phyloP scores from a whole-genome alignment of 31 red algal genomes.

The Bonnemaisonia californica region DNA sequence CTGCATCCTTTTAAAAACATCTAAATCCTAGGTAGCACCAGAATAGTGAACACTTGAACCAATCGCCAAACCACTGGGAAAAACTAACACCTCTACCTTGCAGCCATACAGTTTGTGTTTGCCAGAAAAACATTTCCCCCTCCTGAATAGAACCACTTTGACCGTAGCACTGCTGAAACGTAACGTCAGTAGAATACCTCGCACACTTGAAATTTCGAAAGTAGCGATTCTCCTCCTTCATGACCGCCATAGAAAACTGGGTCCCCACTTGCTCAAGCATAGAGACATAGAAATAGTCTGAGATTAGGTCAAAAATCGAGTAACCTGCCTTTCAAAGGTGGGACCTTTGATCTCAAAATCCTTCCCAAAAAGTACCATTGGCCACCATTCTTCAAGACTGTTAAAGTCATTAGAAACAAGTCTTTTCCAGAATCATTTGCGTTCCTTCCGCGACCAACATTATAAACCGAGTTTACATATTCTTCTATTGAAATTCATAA shows the following conservation, averaged over 20 bases:
- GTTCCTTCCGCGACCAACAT: background rate
- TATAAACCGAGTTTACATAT: background rate
- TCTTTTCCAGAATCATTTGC: constrained; percentile 16
- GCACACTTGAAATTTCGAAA: constrained; percentile 11
- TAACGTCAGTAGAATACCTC: constrained; percentile 21
- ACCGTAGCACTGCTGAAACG: constrained; percentile 10
- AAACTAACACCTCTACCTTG: background rate
- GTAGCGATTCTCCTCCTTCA: background rate
- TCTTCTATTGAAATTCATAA: background rate
- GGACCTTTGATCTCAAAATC: constrained; percentile 29
- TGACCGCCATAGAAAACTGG: background rate
- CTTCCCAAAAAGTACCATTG: background rate
- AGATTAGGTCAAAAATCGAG: background rate
- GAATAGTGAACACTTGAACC: background rate
- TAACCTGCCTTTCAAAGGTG: background rate
- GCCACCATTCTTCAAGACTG: constrained; percentile 2
- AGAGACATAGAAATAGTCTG: background rate
- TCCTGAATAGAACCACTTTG: constrained; percentile 8
- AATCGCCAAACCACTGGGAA: background rate
- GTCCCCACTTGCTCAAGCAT: background rate
- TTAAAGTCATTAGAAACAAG: constrained; percentile 13
- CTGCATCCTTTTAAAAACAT: background rate
- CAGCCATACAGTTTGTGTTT: background rate
- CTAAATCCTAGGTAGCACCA: background rate
- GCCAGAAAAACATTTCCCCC: constrained; percentile 15